phyloP scores from a whole-genome alignment of 768 basidiomycete genomes.

The Aureoboletus auriporus region DNA sequence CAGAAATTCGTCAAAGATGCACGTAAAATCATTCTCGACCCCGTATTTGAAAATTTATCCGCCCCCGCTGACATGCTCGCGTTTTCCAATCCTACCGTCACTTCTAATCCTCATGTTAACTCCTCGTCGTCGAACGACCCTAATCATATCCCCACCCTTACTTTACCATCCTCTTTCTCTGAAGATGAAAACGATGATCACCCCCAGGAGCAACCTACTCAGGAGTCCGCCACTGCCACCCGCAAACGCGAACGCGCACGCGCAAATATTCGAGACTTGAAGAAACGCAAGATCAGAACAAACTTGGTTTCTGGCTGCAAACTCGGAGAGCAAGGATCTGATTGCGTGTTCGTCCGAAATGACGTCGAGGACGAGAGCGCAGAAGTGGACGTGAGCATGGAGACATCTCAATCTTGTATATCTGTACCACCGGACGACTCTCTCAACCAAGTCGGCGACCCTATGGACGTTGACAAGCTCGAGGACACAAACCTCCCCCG shows the following conservation, averaged over 20 bases:
- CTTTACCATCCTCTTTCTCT: constrained; percentile 24
- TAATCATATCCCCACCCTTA: constrained; percentile 17
- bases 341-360: constrained; percentile 50
- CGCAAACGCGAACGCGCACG: constrained; percentile 41
- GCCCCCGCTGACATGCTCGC: constrained; percentile 15
- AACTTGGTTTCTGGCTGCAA: constrained; percentile 31
- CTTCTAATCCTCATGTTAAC: constrained; percentile 24
- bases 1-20: constrained; percentile 56
- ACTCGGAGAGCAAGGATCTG: constrained; percentile 24
- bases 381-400: constrained; percentile 53
- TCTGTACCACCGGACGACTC: constrained; percentile 14
- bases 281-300: constrained; percentile 44
- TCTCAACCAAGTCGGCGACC: constrained; percentile 4
- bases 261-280: constrained; percentile 53
- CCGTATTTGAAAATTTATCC: constrained; percentile 30
- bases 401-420: constrained; percentile 24
- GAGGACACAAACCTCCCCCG: constrained; percentile 1
- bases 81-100: constrained; percentile 23
- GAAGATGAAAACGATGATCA: constrained; percentile 31
- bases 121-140: constrained; percentile 20
- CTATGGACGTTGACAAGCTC: constrained; percentile 15
- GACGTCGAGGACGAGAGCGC: constrained; percentile 59
- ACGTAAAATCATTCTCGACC: constrained; percentile 46
- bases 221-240: constrained; percentile 12
- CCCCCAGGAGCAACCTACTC: constrained; percentile 8